A percentile compares a stretch with the other conserved stretches of the same genome.
Evolutionary conservation across 805 yeast species (phyloP).

Genomic region (Metschnikowia lochheadii): DNA sequence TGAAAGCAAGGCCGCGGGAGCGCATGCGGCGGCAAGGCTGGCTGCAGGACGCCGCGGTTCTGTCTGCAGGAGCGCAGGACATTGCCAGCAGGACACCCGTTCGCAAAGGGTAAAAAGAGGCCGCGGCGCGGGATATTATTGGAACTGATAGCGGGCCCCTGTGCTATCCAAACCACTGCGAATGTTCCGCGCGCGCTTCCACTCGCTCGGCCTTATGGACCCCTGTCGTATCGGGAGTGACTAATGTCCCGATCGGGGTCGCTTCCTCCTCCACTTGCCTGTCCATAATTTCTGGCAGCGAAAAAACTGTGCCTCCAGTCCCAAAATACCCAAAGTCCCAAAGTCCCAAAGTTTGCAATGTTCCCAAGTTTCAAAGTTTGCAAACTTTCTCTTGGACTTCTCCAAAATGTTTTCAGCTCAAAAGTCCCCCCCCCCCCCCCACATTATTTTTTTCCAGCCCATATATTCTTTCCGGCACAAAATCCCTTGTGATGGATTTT

Average conservation of each 20-base stretch:
- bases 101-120: constrained; percentile 3
- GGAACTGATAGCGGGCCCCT: constrained; percentile 10
- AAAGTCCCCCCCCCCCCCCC: too few relatives aligned
- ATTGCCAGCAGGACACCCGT: constrained; percentile 1
- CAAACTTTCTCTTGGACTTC: too few relatives aligned
- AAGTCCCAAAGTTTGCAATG: too few relatives aligned
- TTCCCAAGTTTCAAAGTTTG: too few relatives aligned
- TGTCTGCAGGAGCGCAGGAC: background rate
- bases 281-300: too few relatives aligned
- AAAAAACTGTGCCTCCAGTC: too few relatives aligned
- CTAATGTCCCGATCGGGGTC: background rate
- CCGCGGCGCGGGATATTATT: constrained; percentile 4
- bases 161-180: constrained; percentile 8
- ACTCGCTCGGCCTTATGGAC: constrained; percentile 1
- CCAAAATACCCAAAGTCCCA: too few relatives aligned
- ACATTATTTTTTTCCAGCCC: too few relatives aligned
- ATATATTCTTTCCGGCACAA: too few relatives aligned
- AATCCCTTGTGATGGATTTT: too few relatives aligned
- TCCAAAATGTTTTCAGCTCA: too few relatives aligned
- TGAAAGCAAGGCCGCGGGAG: constrained; percentile 12
- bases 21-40: constrained; percentile 3
- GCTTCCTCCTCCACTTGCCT: too few relatives aligned
- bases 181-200: constrained; percentile 1
- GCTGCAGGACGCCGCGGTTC: background rate
- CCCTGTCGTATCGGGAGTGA: constrained; percentile 1